Evolutionary conservation across 345 rosid species (phyloP).

Genomic region (Dipteronia sinensis): DNA sequence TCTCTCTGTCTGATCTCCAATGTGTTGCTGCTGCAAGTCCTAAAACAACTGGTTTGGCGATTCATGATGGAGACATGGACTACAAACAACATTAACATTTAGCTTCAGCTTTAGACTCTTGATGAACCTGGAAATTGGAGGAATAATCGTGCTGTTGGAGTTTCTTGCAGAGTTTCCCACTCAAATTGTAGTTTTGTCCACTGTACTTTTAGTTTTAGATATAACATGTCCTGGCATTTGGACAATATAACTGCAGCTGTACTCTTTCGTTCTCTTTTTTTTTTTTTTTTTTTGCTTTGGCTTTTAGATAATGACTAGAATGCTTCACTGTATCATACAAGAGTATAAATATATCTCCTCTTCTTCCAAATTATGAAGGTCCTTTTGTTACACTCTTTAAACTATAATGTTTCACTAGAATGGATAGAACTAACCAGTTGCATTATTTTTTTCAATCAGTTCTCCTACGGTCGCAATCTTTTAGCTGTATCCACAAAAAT

Average conservation of each 20-base stretch:
- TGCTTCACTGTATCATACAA: slow-evolving; percentile 15
- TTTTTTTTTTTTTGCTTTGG: background rate
- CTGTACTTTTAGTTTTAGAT: slow-evolving; percentile 20
- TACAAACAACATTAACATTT: slow-evolving; percentile 18
- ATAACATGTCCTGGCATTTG: slow-evolving; percentile 6
- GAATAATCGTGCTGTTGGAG: slow-evolving; percentile 10
- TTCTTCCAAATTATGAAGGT: background rate
- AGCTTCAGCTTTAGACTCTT: background rate
- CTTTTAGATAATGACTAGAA: slow-evolving; percentile 12
- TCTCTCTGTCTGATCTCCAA: slow-evolving; percentile 45
- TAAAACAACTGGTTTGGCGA: slow-evolving; percentile 10
- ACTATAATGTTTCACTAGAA: background rate
- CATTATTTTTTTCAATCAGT: background rate
- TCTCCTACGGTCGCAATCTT: background rate
- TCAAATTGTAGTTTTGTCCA: slow-evolving; percentile 3
- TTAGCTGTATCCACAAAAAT: background rate
- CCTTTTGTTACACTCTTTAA: background rate
- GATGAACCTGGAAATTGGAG: slow-evolving; percentile 9
- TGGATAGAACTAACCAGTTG: background rate
- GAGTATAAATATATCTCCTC: slow-evolving; percentile 11
- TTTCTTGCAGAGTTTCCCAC: background rate
- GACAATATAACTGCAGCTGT: slow-evolving; percentile 9
- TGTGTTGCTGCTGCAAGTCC: slow-evolving; percentile 26
- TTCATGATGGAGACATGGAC: slow-evolving; percentile 22
- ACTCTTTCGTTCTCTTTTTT: slow-evolving; percentile 6